Base-by-base conservation (phyloP, 169 alveolate species). In the Plasmodium gallinaceum region DNA sequence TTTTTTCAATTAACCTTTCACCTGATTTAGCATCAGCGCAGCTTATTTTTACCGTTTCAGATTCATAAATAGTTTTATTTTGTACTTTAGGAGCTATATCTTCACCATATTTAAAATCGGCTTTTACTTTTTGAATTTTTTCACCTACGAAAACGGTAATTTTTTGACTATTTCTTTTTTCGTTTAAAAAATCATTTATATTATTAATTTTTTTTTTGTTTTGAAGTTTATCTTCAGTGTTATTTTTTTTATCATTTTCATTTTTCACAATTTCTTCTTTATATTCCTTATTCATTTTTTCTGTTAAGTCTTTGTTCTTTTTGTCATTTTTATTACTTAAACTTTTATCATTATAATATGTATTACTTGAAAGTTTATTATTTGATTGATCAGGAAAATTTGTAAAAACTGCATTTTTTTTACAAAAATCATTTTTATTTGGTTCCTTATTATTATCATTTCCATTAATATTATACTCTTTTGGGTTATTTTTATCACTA, bases 61-160 rank as follows among this genome's bases (percentile, higher is more conserved):
- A 73, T 54, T 73, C 86, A 73, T 39, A 73, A 1, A 51, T 48
- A 1, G 86, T 42, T 16, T 20, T 8, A 14, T 18, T 16, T 7
- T 61, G 68, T 7, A 32, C 18, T 20, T 68, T 83, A 10, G 9
- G 12, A 5, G 57, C 52, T 54, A 64, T 48, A n/a, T 69, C 91
- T 71, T 83, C 91, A 0, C 91, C 91, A 71, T 83, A 83, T 62
- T 69, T 83, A 18, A 83, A 83, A 69, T 83, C 91, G 0, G 91
- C 91, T 18, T 83, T 83, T 4, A 45, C 46, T 61, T 83, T 83
- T 48, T 83, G 91, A 32, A 83, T 57, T 62, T 83, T 83, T 37
- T 83, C 91, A 6, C 91, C 91, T 0, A 83, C 91, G 54, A 83
- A 83, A 20, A 83, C 78, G 0, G 91, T 83, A 12, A 70, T 69